Evolutionary conservation across 2,329 filamentous ascomycete genomes (phyloP), one percentile per base, ranked within the genome.

Genomic region (Neopestalotiopsis sp.): DNA sequence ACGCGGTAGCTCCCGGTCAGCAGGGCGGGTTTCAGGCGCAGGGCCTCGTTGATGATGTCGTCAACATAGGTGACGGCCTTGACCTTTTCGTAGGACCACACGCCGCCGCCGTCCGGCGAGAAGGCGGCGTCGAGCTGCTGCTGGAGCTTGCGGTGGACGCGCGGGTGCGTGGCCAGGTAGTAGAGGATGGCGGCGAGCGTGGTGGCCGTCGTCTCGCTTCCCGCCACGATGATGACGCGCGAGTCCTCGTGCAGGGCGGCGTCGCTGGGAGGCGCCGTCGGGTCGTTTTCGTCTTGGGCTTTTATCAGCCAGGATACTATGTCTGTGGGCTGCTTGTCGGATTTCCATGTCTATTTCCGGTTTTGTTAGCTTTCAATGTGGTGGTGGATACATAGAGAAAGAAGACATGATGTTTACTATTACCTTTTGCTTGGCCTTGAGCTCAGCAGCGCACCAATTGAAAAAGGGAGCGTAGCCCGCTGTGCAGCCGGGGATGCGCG

Each of bases 21-120:
- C 1, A 82, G 78, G 0, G 81, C 75, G 5, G 83, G 81, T 66
- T 82, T 76, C 4, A 84, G 73, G n/a, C 83, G 78, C 4, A 84
- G 72, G 1, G 81, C 75, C 69, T 85, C 83, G 67, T 84, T 79
- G 74, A 83, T 82, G n/a, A 78, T 72, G 17, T 76, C 79, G 67
- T 83, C 81, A 14, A 84, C 75, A 40, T 78, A 74, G 5, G 70
- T 42, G 7, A 70, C 63, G 32, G 38, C 70, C 71, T 61, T 75
- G 72, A 69, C 82, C 78, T 66, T 78, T 66, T 52, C 79, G 73
- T 60, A 83, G 69, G 67, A 77, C 77, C 20, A 57, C 70, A 71
- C 42, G 5, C 5, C 20, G 12, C 5, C 7, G 13, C 4, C 9
- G 24, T 28, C 34, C 34, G 34, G 6, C 34, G 34, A 38, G 34